Percentiles rank a stretch among this genome's conserved stretches.
phyloP scores from a whole-genome alignment of 208 protist genomes.

The Wallacemonas sp. region DNA sequence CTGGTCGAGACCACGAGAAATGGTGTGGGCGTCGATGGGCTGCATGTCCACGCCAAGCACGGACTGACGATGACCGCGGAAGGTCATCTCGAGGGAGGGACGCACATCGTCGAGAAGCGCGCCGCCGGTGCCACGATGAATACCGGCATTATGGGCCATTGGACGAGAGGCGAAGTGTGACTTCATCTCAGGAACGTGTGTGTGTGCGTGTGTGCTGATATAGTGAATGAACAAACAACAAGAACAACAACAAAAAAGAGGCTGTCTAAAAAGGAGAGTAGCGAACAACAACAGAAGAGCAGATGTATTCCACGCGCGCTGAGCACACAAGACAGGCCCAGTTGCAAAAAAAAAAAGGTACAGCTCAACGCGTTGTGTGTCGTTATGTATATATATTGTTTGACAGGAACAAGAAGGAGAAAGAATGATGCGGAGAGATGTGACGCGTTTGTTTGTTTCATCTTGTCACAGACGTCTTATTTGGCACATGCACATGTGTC shows the following conservation, averaged over 20 bases:
- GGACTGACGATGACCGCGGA: slow-evolving; percentile 67
- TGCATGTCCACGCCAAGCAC: slow-evolving; percentile 63
- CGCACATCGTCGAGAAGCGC: slow-evolving; percentile 18
- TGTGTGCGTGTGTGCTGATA: background rate
- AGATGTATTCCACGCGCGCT: too few species aligned
- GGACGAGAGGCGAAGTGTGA: background rate
- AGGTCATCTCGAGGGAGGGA: slow-evolving; percentile 73
- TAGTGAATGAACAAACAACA: slow-evolving; percentile 3
- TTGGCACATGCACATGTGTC: too few species aligned
- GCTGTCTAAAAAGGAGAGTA: too few species aligned
- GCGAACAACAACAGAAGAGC: background rate
- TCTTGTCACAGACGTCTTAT: too few species aligned
- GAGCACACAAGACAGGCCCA: too few species aligned
- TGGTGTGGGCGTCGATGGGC: slow-evolving; percentile 18
- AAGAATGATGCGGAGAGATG: too few species aligned
- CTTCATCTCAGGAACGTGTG: slow-evolving; percentile 11
- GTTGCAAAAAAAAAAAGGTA: too few species aligned
- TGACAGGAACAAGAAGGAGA: too few species aligned
- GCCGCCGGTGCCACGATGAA: background rate
- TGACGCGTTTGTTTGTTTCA: too few species aligned
- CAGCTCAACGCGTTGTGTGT: too few species aligned
- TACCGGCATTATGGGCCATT: background rate
- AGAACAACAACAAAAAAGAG: slow-evolving; percentile 18
- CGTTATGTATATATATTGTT: too few species aligned
- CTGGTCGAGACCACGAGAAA: background rate